These are phyloP conservation scores for Neurospora pannonica DNA, from an alignment of 495 filamentous ascomycete genomes.

Conservation along the genomic window DNA sequence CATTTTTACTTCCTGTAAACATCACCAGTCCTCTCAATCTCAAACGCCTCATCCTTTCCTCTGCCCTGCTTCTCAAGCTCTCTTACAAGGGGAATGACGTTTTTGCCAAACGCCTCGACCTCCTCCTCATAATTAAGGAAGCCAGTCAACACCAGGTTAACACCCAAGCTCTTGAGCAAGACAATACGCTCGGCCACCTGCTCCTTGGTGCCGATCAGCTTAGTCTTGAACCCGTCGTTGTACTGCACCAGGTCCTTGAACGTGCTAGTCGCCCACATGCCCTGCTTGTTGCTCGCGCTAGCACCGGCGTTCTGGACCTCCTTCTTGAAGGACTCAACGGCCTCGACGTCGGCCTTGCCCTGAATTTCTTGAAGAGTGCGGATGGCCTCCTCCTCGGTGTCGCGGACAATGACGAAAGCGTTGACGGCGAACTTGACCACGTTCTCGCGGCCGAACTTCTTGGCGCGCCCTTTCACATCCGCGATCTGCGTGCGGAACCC, in stretches of 20 bases:
- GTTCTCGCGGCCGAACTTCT: slow-evolving; percentile 24
- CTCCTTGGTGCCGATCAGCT: slow-evolving; percentile 39
- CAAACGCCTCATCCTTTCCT: slow-evolving; percentile 33
- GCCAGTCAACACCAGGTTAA: slow-evolving; percentile 31
- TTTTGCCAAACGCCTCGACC: slow-evolving; percentile 35
- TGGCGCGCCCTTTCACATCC: slow-evolving; percentile 32
- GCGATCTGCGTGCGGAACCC: slow-evolving; percentile 37
- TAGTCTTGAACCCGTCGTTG: slow-evolving; percentile 44
- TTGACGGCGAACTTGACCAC: slow-evolving; percentile 39
- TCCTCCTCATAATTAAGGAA: slow-evolving; percentile 42
- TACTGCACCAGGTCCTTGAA: slow-evolving; percentile 42
- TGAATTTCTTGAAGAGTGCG: slow-evolving; percentile 37
- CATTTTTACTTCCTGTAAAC: slow-evolving; percentile 20
- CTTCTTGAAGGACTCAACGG: slow-evolving; percentile 34
- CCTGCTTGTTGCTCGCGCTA: slow-evolving; percentile 30
- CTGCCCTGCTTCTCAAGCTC: slow-evolving; percentile 34
- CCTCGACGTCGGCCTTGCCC: slow-evolving; percentile 38
- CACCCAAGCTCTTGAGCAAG: slow-evolving; percentile 37
- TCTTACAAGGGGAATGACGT: slow-evolving; percentile 33
- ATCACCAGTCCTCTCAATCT: slow-evolving; percentile 32
- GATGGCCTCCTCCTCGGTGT: slow-evolving; percentile 40
- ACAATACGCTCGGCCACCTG: slow-evolving; percentile 40
- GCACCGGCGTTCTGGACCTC: slow-evolving; percentile 37
- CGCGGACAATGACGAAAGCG: slow-evolving; percentile 37
- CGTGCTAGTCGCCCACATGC: slow-evolving; percentile 39